A percentile compares a stretch with the other conserved stretches of the same genome.
Evolutionary conservation across 805 yeast genomes (phyloP).

Genomic region (Barnettozyma sp.): DNA sequence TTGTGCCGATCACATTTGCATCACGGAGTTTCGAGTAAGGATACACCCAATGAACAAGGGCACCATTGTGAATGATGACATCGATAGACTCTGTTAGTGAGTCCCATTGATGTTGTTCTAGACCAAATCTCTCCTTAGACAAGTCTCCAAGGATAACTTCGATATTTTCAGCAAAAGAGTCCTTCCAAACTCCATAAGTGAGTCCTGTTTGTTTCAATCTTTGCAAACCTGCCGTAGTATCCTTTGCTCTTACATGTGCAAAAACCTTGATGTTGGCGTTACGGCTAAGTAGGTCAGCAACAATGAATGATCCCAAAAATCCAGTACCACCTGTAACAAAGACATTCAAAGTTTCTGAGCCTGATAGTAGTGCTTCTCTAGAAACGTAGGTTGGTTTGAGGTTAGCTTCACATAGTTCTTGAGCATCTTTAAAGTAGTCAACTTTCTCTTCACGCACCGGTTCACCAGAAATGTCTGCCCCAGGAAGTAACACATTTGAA

Average conservation of each 20-base stretch:
- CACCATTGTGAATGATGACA: conserved; percentile 91
- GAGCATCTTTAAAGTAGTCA: conserved; percentile 72
- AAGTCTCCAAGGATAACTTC: conserved; percentile 80
- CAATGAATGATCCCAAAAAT: conserved; percentile 84
- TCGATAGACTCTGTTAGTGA: conserved; percentile 56
- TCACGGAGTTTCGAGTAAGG: conserved; percentile 88
- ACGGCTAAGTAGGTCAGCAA: conserved; percentile 68
- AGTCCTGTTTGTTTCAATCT: conserved; percentile 70
- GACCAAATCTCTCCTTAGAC: conserved; percentile 65
- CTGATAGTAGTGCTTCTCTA: conserved; percentile 30
- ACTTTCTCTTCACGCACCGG: conserved; percentile 26
- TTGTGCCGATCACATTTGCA: conserved; percentile 85
- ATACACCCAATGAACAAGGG: conserved; percentile 97
- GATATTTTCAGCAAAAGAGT: conserved; percentile 48
- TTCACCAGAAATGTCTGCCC: conserved; percentile 18
- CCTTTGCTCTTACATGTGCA: conserved; percentile 89
- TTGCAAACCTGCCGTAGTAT: conserved; percentile 60
- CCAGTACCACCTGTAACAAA: conserved; percentile 97
- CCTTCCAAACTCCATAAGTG: conserved; percentile 65
- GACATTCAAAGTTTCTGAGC: conserved; percentile 42
- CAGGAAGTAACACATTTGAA: conserved; percentile 40
- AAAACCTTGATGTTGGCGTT: conserved; percentile 48
- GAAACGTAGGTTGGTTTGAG: conserved; percentile 42
- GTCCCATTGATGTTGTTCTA: conserved; percentile 50
- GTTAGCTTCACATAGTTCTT: conserved; percentile 34